Conservation (phyloP, 768 basidiomycete species). For the Albatrellus ellisii region DNA sequence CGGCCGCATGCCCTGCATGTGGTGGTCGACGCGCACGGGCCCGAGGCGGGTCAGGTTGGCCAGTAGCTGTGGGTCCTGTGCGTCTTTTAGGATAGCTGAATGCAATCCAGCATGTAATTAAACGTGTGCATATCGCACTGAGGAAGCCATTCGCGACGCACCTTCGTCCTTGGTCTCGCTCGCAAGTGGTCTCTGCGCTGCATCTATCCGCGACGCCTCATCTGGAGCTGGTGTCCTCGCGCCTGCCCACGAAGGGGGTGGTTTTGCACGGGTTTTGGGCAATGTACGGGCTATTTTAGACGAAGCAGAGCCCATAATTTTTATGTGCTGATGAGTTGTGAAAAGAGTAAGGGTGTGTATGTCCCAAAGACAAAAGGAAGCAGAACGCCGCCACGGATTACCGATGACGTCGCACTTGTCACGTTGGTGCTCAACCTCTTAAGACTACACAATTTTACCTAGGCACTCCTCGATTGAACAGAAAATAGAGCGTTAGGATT, state of each 20-base stretch:
- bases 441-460: too few species aligned
- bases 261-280: constrained; percentile 27
- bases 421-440: too few species aligned
- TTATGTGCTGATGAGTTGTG: too few species aligned
- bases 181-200: constrained; percentile 20
- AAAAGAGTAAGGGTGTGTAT: too few species aligned
- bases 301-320: constrained; percentile 45
- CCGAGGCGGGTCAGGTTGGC: constrained; percentile 52
- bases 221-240: constrained; percentile 22
- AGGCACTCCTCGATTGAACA: too few species aligned
- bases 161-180: constrained; percentile 42
- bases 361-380: too few species aligned
- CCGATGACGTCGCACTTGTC: too few species aligned
- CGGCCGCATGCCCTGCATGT: constrained; percentile 34
- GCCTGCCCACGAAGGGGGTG: constrained; percentile 36
- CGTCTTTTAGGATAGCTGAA: constrained; percentile 27
- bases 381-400: too few species aligned
- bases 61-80: constrained; percentile 60
- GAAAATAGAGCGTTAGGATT: too few species aligned
- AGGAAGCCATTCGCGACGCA: constrained; percentile 11
- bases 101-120: neutral
- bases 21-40: constrained; percentile 58
- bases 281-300: constrained; percentile 50
- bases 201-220: constrained; percentile 1
- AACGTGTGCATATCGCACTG: neutral